Base-by-base conservation (phyloP, 2,329 filamentous ascomycete species). In the Seiridium cupressi region DNA sequence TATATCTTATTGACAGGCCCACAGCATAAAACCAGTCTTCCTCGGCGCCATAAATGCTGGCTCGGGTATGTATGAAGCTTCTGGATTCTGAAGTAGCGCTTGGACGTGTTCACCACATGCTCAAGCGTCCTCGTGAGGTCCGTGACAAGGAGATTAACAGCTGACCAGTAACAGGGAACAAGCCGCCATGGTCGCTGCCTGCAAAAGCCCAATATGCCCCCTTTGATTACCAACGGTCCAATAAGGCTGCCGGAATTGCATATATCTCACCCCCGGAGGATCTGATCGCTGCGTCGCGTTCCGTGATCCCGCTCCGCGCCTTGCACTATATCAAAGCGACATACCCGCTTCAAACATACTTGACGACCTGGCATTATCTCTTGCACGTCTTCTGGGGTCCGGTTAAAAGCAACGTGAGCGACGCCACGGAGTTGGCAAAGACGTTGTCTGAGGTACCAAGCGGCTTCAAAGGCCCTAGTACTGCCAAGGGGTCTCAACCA, bases 131-230 rank as follows among this genome's bases (percentile, higher is more conserved):
- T 26, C 18, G 18, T 26, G 18, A 26, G 18, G 18, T 26, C 18
- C 18, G 18, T 26, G 18, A 26, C 18, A 26, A 26, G 18, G 18
- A 26, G 18, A 26, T 26, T 26, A 26, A 26, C 18, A 18, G 31
- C 59, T 47, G n/a, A 63, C 35, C 48, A 3, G 54, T 55, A 31
- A 35, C 64, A 85, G 89, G 89, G 55, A 94, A 95, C 73, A 85
- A 85, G 64, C 90, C 91, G 0, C 91, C 91, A 1, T 93, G 89
- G 89, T 79, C 79, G 0, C 78, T 91, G 36, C 84, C 87, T 2
- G 86, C 85, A 48, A 93, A 93, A 77, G 87, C 83, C 31, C 72
- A 69, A 1, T 88, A 92, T 68, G 77, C 82, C 54, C 36, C 53
- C 9, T 68, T 69, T 61, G 81, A 86, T 68, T 65, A 69, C 38